Conservation (phyloP, 2,329 filamentous ascomycete species). For the Ophioceras dolichostomum region DNA sequence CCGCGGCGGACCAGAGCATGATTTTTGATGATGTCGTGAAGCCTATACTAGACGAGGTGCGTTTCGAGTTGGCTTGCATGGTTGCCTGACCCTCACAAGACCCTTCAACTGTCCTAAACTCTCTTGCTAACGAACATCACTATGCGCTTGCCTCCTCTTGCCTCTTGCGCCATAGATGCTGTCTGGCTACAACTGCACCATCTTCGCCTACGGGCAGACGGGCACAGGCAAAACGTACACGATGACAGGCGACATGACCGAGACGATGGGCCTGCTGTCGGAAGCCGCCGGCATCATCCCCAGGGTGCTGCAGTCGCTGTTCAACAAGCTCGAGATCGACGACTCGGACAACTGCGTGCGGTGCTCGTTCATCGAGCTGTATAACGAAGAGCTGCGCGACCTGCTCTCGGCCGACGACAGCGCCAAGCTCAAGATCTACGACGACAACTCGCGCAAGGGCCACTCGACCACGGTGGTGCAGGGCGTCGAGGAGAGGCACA, state of each 20-base stretch:
- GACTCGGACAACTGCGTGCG: slow-evolving; percentile 82
- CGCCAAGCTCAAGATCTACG: slow-evolving; percentile 87
- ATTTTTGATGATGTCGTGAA: slow-evolving; percentile 92
- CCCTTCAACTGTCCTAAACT: background rate
- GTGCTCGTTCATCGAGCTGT: slow-evolving; percentile 96
- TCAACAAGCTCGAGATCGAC: slow-evolving; percentile 69
- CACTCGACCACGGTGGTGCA: slow-evolving; percentile 79
- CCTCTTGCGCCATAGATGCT: slow-evolving; percentile 86
- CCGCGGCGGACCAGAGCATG: slow-evolving; percentile 85
- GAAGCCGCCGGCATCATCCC: slow-evolving; percentile 94
- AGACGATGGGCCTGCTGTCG: slow-evolving; percentile 72
- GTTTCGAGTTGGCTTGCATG: slow-evolving; percentile 10
- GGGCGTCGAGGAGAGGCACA: slow-evolving; percentile 94
- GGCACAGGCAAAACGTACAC: slow-evolving; percentile 98
- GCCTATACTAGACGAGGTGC: slow-evolving; percentile 84
- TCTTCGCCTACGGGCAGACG: slow-evolving; percentile 96
- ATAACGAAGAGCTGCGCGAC: slow-evolving; percentile 94
- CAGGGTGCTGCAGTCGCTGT: slow-evolving; percentile 75
- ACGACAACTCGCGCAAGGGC: slow-evolving; percentile 80
- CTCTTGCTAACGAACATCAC: background rate
- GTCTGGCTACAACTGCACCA: slow-evolving; percentile 91
- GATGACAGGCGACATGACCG: slow-evolving; percentile 95
- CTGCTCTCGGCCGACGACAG: slow-evolving; percentile 71
- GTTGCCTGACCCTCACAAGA: background rate
- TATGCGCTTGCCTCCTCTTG: too few species aligned